Percentiles rank a stretch among this genome's conserved stretches.
phyloP scores from a whole-genome alignment of 2,329 filamentous ascomycete genomes.

The Cryphonectria nitschkei region DNA sequence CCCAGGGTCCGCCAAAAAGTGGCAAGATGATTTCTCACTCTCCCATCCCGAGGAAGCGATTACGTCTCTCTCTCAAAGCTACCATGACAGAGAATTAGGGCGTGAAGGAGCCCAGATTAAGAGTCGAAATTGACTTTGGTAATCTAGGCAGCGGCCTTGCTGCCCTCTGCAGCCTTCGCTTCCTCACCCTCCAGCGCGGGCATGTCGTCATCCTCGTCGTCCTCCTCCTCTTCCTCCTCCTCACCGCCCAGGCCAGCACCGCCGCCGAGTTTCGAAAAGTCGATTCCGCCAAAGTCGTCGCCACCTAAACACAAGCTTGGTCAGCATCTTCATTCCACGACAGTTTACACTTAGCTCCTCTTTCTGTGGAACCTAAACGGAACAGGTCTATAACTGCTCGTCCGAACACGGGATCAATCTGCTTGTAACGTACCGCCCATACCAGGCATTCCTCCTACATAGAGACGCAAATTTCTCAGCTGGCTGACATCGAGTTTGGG shows the following conservation, averaged over 20 bases:
- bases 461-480: constrained; percentile 31
- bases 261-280: constrained; percentile 88
- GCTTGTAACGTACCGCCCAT: constrained; percentile 50
- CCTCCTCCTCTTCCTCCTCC: constrained; percentile 53
- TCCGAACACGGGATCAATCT: constrained; percentile 5
- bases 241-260: constrained; percentile 56
- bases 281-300: constrained; percentile 76
- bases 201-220: constrained; percentile 52
- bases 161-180: constrained; percentile 42
- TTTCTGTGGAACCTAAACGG: background rate
- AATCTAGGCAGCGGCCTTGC: constrained; percentile 41
- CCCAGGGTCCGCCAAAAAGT: background rate
- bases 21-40: constrained; percentile 4
- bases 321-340: constrained; percentile 13
- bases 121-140: constrained; percentile 1
- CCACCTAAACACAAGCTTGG: constrained; percentile 16
- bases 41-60: background rate
- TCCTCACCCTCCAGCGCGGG: constrained; percentile 30
- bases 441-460: constrained; percentile 57
- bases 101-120: background rate
- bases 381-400: background rate
- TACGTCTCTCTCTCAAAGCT: constrained; percentile 15
- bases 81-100: constrained; percentile 14
- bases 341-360: background rate
- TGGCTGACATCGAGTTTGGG: constrained; percentile 14